Conservation (phyloP, 371 early-diverging fungal species). For the Apophysomyces trapeziformis region DNA sequence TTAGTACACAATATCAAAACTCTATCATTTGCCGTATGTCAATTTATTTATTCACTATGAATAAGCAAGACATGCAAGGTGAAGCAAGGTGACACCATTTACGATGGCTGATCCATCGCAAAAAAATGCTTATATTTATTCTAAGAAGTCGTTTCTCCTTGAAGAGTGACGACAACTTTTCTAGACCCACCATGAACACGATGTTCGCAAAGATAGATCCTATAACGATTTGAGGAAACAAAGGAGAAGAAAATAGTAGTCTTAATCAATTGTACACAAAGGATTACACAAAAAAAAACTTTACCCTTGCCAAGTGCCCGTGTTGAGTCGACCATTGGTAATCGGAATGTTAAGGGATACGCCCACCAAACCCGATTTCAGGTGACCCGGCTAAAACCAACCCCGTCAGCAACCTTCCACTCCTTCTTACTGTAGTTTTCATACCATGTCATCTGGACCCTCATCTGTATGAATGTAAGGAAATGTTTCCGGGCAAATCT, state of each 20-base stretch:
- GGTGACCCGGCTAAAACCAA: constrained; percentile 76
- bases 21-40: too few species aligned
- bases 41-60: too few species aligned
- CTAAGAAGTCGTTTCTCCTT: constrained; percentile 55
- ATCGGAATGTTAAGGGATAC: constrained; percentile 89
- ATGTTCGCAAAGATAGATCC: constrained; percentile 81
- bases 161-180: constrained; percentile 72
- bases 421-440: background rate
- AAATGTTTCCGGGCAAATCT: constrained; percentile 77
- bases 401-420: constrained; percentile 22
- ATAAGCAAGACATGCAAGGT: too few species aligned
- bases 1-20: too few species aligned
- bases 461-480: constrained; percentile 83
- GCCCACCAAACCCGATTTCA: constrained; percentile 86
- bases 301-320: constrained; percentile 95
- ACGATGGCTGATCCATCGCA: too few species aligned
- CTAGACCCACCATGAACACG: constrained; percentile 68
- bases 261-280: constrained; percentile 24
- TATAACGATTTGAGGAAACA: constrained; percentile 17
- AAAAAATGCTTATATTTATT: too few species aligned
- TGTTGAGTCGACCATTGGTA: constrained; percentile 72
- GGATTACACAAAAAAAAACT: constrained; percentile 12
- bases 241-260: too few species aligned
- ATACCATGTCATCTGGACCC: constrained; percentile 61
- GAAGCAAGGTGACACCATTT: too few species aligned